Base-by-base conservation (phyloP, 768 basidiomycete species). In the Russula ochroleuca region DNA sequence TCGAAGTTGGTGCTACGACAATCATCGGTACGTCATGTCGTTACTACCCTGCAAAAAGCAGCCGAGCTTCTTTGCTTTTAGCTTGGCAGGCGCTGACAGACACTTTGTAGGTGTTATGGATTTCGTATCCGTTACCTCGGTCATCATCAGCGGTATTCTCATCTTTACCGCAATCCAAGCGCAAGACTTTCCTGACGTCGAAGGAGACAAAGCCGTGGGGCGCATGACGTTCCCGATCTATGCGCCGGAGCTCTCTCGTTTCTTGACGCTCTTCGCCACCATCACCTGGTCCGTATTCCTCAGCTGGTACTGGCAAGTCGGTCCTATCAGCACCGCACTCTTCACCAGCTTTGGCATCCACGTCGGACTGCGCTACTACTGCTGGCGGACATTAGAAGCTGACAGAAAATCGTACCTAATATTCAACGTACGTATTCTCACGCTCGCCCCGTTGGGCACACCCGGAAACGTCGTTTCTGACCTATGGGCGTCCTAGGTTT, bases 181-280 rank as follows among this genome's bases (percentile, higher is more conserved):
- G 1, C 70, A 71, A 51, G 70, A 71, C 64, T 71, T 71, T 59
- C 61, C 64, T 11, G 70, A 71, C 61, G 69, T 69, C 28, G 68
- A 66, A 47, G 70, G 70, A 14, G 70, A 71, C 60, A 61, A 52
- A 47, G 56, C 50, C 0, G 59, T 52, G 10, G 65, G 70, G 6
- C 70, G 70, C 37, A 61, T 54, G 57, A 71, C 70, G 1, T 67
- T 71, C 49, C 70, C 70, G 5, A 71, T 69, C 13, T 66, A 67
- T 41, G 65, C 65, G 13, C 70, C 70, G 7, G 50, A 59, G 4
- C 33, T 64, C 19, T 71, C 70, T 31, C 60, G 70, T 21, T 5
- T 63, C 7, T 48, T 68, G 43, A 70, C 67, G 2, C 50, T 70
- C 19, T 25, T 70, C 33, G 63, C 66, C 38, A 67, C 63, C 38